These are phyloP conservation scores for Apiospora phragmitis DNA, from an alignment of 2,329 filamentous ascomycete species.

Conservation along the genomic window DNA sequence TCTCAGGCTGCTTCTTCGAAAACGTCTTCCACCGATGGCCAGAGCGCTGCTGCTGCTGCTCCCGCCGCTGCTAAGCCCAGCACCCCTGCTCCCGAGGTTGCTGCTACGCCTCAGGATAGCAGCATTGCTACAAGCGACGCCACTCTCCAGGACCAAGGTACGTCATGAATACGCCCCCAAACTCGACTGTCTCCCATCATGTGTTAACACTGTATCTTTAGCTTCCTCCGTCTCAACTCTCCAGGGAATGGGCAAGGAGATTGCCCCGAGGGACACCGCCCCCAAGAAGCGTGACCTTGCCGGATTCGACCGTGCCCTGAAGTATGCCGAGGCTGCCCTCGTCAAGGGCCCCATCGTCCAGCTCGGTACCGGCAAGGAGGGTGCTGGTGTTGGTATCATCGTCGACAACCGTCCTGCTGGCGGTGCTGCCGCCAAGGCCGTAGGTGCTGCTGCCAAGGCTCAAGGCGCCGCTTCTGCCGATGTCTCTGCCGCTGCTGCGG, in stretches of 20 bases:
- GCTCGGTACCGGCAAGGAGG: slow-evolving; percentile 40
- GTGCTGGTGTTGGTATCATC: slow-evolving; percentile 41
- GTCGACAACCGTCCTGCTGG: slow-evolving; percentile 32
- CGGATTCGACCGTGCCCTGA: slow-evolving; percentile 42
- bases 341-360: slow-evolving; percentile 39
- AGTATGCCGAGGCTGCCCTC: slow-evolving; percentile 39
- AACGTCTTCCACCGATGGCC: not conserved
- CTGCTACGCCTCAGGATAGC: slow-evolving; percentile 8
- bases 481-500: slow-evolving; percentile 22
- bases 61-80: slow-evolving; percentile 17
- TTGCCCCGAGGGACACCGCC: slow-evolving; percentile 40
- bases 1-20: slow-evolving; percentile 1
- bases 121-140: slow-evolving; percentile 28
- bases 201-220: slow-evolving; percentile 22
- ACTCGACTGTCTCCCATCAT: not conserved
- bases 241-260: slow-evolving; percentile 51
- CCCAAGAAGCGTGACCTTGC: slow-evolving; percentile 37
- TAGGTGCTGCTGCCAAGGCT: slow-evolving; percentile 16
- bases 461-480: slow-evolving; percentile 14
- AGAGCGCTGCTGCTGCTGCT: slow-evolving; percentile 20
- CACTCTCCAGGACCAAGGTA: slow-evolving; percentile 37
- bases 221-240: slow-evolving; percentile 43
- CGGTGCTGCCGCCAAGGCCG: slow-evolving; percentile 23
- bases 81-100: slow-evolving; percentile 22
- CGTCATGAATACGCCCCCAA: slow-evolving; percentile 14